Base-by-base conservation (phyloP, 2,329 filamentous ascomycete species). In the Pestalotiopsis sp. region DNA sequence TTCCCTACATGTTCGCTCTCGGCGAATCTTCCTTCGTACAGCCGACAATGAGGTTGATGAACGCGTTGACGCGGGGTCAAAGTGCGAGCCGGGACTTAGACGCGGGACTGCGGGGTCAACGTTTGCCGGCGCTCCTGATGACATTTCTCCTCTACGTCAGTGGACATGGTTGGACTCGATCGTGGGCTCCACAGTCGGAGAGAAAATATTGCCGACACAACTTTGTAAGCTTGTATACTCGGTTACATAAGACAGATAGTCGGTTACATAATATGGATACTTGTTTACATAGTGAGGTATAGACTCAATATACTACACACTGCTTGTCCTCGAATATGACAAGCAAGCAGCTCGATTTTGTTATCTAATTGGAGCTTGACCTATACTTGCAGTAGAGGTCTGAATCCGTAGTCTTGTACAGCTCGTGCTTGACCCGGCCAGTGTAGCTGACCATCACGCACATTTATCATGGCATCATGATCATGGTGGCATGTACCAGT, bases 401-500 rank as follows among this genome's bases (percentile, higher is more conserved):
- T 36, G 31, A 2, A 36, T 36, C 7, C 31, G 31, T 36, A 9
- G 31, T 36, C 31, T 36, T 36, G 31, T 36, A 36, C 31, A 36
- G 31, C 2, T 9, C 7, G 31, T 2, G 7, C 31, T 36, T 36
- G 31, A 36, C 31, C 2, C 31, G 2, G 31, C 31, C 31, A 9
- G 7, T 2, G 7, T 7, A 2, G 7, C 31, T 9, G 7, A 36
- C 2, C 7, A 7, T 9, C 31, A 36, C 2, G 7, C 31, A 36
- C 31, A 36, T 36, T 2, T 9, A 9, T 9, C 31, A 31, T 36
- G 31, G 31, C 11, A 23, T 52, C 17, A 23, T 52, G 4, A 23
- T 58, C 45, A 55, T 55, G 63, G 27, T n/a, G 63, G 49, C 45
- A 65, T n/a, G 14, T 65, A 65, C 63, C 63, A 65, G 36, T 65